These are phyloP conservation scores for Mallotus repandus DNA, from an alignment of 441 rosid species.

Conservation along the genomic window DNA sequence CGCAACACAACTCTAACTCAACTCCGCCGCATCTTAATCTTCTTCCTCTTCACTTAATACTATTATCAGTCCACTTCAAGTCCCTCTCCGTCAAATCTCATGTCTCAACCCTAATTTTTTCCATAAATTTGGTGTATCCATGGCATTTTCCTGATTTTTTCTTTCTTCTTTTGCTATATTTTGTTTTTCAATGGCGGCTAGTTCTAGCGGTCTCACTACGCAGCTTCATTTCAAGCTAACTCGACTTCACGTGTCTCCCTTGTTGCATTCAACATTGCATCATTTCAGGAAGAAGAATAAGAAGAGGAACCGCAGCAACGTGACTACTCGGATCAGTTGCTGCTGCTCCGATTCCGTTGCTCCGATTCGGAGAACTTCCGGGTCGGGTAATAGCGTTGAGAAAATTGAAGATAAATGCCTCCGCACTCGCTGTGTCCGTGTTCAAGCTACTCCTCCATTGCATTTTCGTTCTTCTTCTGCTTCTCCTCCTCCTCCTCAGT, in stretches of 20 bases:
- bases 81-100: constrained; percentile 18
- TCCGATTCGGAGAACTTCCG: constrained; percentile 44
- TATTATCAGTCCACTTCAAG: background rate
- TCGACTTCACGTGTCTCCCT: constrained; percentile 24
- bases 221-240: constrained; percentile 46
- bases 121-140: constrained; percentile 5
- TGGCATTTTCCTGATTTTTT: constrained; percentile 41
- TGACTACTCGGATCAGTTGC: constrained; percentile 25
- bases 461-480: constrained; percentile 70
- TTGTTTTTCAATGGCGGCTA: constrained; percentile 41
- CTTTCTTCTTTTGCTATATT: background rate
- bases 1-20: background rate
- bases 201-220: constrained; percentile 45
- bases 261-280: constrained; percentile 25
- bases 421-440: constrained; percentile 50
- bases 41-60: background rate
- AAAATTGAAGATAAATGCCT: constrained; percentile 57
- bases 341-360: constrained; percentile 57
- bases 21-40: background rate
- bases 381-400: constrained; percentile 37
- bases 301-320: constrained; percentile 29
- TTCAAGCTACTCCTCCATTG: constrained; percentile 61
- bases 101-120: background rate
- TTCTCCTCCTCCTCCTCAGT: constrained; percentile 41
- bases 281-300: constrained; percentile 30